Evolutionary conservation across 805 yeast species (phyloP), one percentile per base, ranked within the genome.

Genomic region (Saccharomycopsis sp.): DNA sequence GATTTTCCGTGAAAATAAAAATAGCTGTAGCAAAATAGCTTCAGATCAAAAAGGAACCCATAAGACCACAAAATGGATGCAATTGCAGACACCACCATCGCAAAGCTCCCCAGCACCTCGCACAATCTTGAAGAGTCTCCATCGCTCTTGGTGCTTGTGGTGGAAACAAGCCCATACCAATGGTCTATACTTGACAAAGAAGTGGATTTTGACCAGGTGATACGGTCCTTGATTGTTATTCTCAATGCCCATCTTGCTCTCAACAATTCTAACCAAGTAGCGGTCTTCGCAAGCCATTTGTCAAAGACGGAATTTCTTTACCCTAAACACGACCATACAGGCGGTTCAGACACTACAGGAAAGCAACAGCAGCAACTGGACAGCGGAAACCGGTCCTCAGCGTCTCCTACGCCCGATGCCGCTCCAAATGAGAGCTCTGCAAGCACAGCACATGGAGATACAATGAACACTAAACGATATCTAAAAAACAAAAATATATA

Each of bases 241-340:
- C 69, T 91, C 54, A 94, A 94, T 69, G 91, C 96, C 1, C 99
- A 94, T 69, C 69, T 94, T 52, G 85, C 98, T 0, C 76, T 89
- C 54, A 89, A 89, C 70, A 88, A 87, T 64, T 82, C 91, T 41
- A 94, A 94, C 69, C 81, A 81, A 66, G 95, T 92, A 8, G 87
- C 94, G 1, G 81, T 92, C 15, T 80, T 91, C 46, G 87, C 89
- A 0, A 85, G 89, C 20, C 87, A 89, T 63, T 80, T 89, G 1
- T 71, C 73, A 14, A 89, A 92, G 0, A 83, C 95, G 0, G 73
- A 75, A 62, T 81, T 87, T 63, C 67, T 92, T 21, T 89, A 84
- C 66, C 98, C 98, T 0, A 37, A 44, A 52, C 40, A 44, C 23
- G 15, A 16, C 23, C 12, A 34, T 40, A 47, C 16, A 16, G 18